Percentiles rank a stretch among this genome's conserved stretches.
phyloP scores from a whole-genome alignment of 495 filamentous ascomycete species.

The Aspergillus panamensis region DNA sequence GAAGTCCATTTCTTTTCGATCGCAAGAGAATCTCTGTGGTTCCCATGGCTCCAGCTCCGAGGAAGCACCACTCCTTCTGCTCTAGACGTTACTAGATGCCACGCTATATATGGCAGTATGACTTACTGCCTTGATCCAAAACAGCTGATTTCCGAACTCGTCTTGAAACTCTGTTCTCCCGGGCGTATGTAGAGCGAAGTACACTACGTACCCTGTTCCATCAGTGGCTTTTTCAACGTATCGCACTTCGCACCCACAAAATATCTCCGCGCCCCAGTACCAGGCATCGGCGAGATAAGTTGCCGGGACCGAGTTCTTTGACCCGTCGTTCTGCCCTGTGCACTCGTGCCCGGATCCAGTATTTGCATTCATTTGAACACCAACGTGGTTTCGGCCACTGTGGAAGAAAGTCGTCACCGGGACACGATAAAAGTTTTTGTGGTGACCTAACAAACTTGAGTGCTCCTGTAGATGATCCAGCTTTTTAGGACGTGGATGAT shows the following conservation, averaged over 20 bases:
- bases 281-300: constrained; percentile 69
- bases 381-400: constrained; percentile 56
- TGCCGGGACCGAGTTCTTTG: constrained; percentile 61
- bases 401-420: constrained; percentile 60
- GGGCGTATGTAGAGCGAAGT: constrained; percentile 63
- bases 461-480: constrained; percentile 55
- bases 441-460: constrained; percentile 46
- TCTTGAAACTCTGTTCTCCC: constrained; percentile 56
- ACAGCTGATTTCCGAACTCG: constrained; percentile 56
- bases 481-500: constrained; percentile 54
- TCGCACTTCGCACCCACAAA: constrained; percentile 67
- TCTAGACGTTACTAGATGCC: neutral
- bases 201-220: constrained; percentile 55
- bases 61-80: constrained; percentile 17
- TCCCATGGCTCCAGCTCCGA: constrained; percentile 48
- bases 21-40: constrained; percentile 66
- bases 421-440: constrained; percentile 53
- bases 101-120: constrained; percentile 41
- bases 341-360: constrained; percentile 57
- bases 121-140: constrained; percentile 66
- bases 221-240: constrained; percentile 55
- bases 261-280: constrained; percentile 73
- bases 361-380: constrained; percentile 59
- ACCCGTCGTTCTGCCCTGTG: constrained; percentile 65
- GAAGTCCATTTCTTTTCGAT: constrained; percentile 56